A percentile compares a stretch with the other conserved stretches of the same genome.
phyloP scores from a whole-genome alignment of 192 early-diverging fungal genomes.

The Coemansia umbellata region DNA sequence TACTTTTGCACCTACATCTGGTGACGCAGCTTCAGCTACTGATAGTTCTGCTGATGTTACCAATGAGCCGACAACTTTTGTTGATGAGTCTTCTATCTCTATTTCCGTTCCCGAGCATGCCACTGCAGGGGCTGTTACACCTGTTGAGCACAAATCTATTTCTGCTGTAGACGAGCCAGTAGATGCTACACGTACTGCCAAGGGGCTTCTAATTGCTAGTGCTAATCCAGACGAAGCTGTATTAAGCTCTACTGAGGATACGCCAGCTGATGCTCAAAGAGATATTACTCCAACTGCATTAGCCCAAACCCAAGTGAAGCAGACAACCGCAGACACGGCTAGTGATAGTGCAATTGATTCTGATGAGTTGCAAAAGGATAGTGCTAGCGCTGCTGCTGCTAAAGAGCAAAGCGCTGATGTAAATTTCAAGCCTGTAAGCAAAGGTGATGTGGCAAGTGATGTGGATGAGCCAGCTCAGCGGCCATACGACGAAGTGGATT shows the following conservation, averaged over 20 bases:
- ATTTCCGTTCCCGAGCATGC: background rate
- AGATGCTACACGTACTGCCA: background rate
- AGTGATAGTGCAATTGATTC: background rate
- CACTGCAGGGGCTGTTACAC: background rate
- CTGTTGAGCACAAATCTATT: background rate
- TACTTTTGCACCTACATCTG: background rate
- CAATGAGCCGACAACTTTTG: background rate
- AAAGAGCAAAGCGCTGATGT: background rate
- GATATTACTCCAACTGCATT: background rate
- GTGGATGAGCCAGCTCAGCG: background rate
- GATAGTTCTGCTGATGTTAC: background rate
- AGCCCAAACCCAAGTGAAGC: background rate
- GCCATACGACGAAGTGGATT: constrained; percentile 16
- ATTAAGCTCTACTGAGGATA: background rate
- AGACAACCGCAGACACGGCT: background rate
- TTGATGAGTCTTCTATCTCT: background rate
- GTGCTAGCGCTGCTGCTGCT: too few relatives aligned
- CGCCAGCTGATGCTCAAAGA: constrained; percentile 4
- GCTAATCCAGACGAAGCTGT: background rate
- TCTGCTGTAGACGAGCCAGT: background rate
- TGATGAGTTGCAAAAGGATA: too few relatives aligned
- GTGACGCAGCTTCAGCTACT: background rate
- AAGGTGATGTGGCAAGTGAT: background rate
- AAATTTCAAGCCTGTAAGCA: background rate
- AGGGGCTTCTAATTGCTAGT: background rate